phyloP scores from a whole-genome alignment of 192 early-diverging fungal genomes.

The Podila verticillata region DNA sequence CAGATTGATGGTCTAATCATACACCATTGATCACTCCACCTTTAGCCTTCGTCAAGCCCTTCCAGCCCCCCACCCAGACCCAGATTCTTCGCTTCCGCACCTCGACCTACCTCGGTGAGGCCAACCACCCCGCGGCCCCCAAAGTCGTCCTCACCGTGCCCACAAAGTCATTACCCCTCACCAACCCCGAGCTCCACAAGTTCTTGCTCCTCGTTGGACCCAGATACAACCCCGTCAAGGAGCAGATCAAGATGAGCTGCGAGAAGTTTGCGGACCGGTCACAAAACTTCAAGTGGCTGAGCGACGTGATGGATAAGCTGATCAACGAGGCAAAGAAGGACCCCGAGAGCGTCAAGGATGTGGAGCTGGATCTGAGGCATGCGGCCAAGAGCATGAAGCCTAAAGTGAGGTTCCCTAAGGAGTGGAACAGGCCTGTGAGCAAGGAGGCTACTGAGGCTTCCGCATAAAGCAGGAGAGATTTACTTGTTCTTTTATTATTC shows the following conservation, averaged over 20 bases:
- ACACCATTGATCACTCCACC: not conserved
- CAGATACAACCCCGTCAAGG: conserved; percentile 66
- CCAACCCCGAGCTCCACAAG: conserved; percentile 62
- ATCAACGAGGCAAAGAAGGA: conserved; percentile 71
- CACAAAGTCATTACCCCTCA: conserved; percentile 54
- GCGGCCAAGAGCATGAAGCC: conserved; percentile 53
- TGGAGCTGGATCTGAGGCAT: conserved; percentile 68
- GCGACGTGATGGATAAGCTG: conserved; percentile 58
- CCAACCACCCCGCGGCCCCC: conserved; percentile 57
- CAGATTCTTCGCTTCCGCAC: conserved; percentile 64
- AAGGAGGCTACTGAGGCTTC: not conserved
- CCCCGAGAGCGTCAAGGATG: conserved; percentile 61
- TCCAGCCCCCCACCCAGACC: conserved; percentile 54
- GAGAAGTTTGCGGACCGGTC: conserved; percentile 62
- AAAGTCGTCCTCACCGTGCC: conserved; percentile 64
- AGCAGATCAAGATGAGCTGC: conserved; percentile 63
- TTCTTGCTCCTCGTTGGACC: conserved; percentile 69
- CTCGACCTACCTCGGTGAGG: conserved; percentile 61
- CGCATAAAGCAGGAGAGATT: not conserved
- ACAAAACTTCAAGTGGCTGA: conserved; percentile 69
- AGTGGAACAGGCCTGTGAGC: conserved; percentile 64
- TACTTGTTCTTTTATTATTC: not conserved
- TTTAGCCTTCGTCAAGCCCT: conserved; percentile 63
- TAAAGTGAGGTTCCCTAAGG: conserved; percentile 67
- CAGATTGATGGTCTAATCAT: no score